A percentile compares a stretch with the other conserved stretches of the same genome.
Conservation (phyloP, 2,329 filamentous ascomycete species). For the Pseudogymnoascus sp. region DNA sequence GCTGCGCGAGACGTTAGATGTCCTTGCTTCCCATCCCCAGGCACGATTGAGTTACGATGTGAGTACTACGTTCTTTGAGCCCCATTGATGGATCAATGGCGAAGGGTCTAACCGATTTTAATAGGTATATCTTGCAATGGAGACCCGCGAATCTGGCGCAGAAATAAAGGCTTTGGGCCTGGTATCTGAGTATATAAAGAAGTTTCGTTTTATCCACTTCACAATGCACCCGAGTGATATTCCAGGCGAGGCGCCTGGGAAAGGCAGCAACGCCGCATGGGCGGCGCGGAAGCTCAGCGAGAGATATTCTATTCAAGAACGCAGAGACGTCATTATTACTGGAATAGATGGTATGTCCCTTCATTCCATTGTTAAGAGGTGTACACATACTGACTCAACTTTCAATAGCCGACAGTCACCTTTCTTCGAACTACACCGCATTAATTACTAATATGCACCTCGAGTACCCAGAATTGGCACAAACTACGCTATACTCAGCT, state of each 20-base stretch:
- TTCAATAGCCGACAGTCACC: constrained; percentile 57
- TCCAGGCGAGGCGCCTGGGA: constrained; percentile 60
- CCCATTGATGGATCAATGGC: neutral
- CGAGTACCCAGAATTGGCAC: constrained; percentile 48
- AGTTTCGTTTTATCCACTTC: constrained; percentile 58
- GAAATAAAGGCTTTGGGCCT: constrained; percentile 54
- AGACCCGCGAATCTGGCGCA: constrained; percentile 54
- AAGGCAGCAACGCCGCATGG: constrained; percentile 68
- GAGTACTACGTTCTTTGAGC: constrained; percentile 29
- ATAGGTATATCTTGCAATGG: constrained; percentile 66
- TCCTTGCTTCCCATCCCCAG: constrained; percentile 57
- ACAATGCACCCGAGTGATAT: constrained; percentile 60
- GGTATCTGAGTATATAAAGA: constrained; percentile 53
- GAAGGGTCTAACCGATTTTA: neutral
- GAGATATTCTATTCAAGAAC: constrained; percentile 43
- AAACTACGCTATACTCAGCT: constrained; percentile 57
- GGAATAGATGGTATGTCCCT: constrained; percentile 59
- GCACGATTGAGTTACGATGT: constrained; percentile 61
- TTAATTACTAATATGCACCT: constrained; percentile 56
- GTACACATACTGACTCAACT: neutral
- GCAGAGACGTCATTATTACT: constrained; percentile 58
- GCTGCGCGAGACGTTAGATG: constrained; percentile 58
- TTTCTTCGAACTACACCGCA: constrained; percentile 59
- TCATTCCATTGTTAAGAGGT: neutral
- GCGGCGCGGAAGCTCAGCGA: constrained; percentile 57